Conservation (phyloP, 164 flowering plant species). For the Annona squamosa region DNA sequence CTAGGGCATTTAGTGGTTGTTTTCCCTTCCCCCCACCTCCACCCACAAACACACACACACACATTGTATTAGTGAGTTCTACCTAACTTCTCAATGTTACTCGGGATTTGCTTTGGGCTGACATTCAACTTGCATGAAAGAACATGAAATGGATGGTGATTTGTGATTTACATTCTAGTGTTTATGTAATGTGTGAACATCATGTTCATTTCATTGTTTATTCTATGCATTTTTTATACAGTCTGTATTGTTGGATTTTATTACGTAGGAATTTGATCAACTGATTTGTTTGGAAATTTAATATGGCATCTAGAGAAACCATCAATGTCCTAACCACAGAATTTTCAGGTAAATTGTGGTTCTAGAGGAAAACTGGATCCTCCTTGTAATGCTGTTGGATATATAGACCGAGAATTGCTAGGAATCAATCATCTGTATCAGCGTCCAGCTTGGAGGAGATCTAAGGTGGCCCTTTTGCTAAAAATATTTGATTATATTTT, state of each 20-base stretch:
- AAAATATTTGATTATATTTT: background rate
- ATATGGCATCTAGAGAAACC: background rate
- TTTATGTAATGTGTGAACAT: too few species aligned
- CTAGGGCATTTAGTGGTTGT: too few species aligned
- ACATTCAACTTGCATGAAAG: background rate
- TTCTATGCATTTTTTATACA: background rate
- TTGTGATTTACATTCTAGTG: too few species aligned
- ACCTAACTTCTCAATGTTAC: background rate
- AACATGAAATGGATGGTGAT: too few species aligned
- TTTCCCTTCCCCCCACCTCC: too few species aligned
- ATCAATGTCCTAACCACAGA: background rate
- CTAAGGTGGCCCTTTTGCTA: constrained; percentile 38
- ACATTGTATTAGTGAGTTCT: background rate
- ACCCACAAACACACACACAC: too few species aligned
- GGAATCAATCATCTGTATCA: constrained; percentile 75
- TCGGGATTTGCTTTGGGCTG: background rate
- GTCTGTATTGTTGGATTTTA: background rate
- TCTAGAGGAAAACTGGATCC: constrained; percentile 73
- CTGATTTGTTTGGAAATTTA: background rate
- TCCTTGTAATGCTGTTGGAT: constrained; percentile 90
- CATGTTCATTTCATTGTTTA: background rate
- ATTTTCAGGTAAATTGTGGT: constrained; percentile 52
- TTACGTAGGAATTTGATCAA: too few species aligned
- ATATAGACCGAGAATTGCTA: constrained; percentile 57
- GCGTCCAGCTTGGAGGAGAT: constrained; percentile 89